Conservation (phyloP, 1,139 yeast genomes). For the Meyerozyma elateridarum region DNA sequence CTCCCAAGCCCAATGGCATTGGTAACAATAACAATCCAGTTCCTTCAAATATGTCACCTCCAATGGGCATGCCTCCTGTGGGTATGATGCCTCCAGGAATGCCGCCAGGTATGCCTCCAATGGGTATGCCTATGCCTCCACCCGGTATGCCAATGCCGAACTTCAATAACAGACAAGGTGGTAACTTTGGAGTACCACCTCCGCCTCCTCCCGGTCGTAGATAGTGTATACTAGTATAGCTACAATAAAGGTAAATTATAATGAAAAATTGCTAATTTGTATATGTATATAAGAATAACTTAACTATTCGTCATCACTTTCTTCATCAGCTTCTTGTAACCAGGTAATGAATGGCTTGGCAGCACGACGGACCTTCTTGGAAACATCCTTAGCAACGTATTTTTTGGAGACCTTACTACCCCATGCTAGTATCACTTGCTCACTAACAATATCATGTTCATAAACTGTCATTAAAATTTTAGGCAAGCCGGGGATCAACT, state of each 20-base stretch:
- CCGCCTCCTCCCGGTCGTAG: constrained; percentile 3
- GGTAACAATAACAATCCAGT: too few species aligned
- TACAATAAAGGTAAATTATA: too few species aligned
- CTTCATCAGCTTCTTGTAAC: constrained; percentile 88
- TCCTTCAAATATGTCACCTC: constrained; percentile 9
- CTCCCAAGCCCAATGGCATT: constrained; percentile 6
- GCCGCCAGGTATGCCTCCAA: constrained; percentile 17
- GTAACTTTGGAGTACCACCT: constrained; percentile 2
- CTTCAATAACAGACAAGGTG: constrained; percentile 3
- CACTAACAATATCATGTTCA: constrained; percentile 78
- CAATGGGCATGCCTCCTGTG: constrained; percentile 20
- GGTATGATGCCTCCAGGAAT: constrained; percentile 18
- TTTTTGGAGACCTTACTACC: constrained; percentile 91
- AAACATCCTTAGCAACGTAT: constrained; percentile 85
- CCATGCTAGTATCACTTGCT: constrained; percentile 77
- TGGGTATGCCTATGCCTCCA: constrained; percentile 18
- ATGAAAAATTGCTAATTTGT: too few species aligned
- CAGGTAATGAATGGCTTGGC: constrained; percentile 94
- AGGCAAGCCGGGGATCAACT: constrained; percentile 70
- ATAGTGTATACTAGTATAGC: too few species aligned
- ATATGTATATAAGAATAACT: not conserved
- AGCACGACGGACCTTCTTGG: constrained; percentile 92
- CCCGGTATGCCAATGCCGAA: constrained; percentile 4
- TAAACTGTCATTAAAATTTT: constrained; percentile 77
- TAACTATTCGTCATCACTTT: constrained; percentile 52